Evolutionary conservation across 73 alveolate species (phyloP), one percentile per base, ranked within the genome.

Genomic region (Blepharisma stoltei): DNA sequence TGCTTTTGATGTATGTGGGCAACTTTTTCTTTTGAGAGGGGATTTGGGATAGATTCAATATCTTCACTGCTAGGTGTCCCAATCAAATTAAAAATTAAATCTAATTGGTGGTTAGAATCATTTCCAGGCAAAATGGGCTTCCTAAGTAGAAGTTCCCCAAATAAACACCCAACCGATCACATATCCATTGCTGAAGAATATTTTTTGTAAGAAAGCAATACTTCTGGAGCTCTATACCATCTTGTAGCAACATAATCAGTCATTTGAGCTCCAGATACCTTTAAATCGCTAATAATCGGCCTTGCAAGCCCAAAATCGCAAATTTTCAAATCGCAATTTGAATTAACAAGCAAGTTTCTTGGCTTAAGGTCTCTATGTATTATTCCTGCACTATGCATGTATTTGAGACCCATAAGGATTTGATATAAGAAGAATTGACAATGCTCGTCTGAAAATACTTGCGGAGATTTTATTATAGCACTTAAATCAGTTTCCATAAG

Each of bases 181-280:
- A 90, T 87, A 77, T 90, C 97, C 6, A 90, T 87, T n/a, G 88
- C 83, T 0, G 89, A 65, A 38, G 82, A 53, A 43, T 82, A 86
- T 32, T 73, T 75, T 67, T 77, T 85, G 48, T 73, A 77, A 54
- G 85, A 70, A 37, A 87, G 89, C 27, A 90, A 70, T 27, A 90
- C 69, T 53, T 90, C 97, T 8, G 97, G 97, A 8, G 97, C 97
- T 77, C 97, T 66, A 83, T 88, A 90, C 94, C 97, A 90, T 73
- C 97, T 79, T 11, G 97, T 90, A 23, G 89, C 94, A 0, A 90
- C 91, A 80, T 90, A 90, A 41, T 84, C 83, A 9, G 97, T 90
- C 89, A 87, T 78, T 6, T 14, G 67, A 14, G 18, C 18, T 52
- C 32, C 18, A n/a, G 18, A n/a, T 52, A 52, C 23, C 23, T 52